Conservation (phyloP, 2,329 filamentous ascomycete genomes). For the Diaporthe sp. region DNA sequence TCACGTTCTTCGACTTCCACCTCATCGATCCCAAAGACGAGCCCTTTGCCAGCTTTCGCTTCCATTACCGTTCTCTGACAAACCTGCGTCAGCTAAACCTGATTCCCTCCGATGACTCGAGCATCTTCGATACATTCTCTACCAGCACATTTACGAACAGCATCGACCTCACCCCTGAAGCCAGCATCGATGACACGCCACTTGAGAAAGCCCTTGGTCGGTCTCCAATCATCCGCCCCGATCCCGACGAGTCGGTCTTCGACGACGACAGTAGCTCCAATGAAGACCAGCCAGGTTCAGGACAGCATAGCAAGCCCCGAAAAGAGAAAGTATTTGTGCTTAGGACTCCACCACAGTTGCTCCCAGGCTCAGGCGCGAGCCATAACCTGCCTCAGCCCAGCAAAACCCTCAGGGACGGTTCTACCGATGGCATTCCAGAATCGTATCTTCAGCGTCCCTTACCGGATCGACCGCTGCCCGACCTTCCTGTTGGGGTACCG, state of each 20-base stretch:
- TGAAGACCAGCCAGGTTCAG: background rate
- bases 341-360: conserved; percentile 38
- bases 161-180: conserved; percentile 6
- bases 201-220: background rate
- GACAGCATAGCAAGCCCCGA: background rate
- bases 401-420: conserved; percentile 49
- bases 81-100: conserved; percentile 64
- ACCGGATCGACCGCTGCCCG: conserved; percentile 48
- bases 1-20: conserved; percentile 66
- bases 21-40: conserved; percentile 65
- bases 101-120: conserved; percentile 51
- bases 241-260: conserved; percentile 34
- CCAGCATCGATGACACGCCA: background rate
- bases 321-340: conserved; percentile 35
- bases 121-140: conserved; percentile 18
- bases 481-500: conserved; percentile 1
- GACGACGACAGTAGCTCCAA: conserved; percentile 21
- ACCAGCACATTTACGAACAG: conserved; percentile 11
- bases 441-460: conserved; percentile 48
- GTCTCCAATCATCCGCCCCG: background rate
- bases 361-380: conserved; percentile 20
- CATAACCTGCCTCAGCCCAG: conserved; percentile 49
- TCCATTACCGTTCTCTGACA: conserved; percentile 69
- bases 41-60: conserved; percentile 67
- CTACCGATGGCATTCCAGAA: conserved; percentile 39